Conservation (phyloP, 2,329 filamentous ascomycete genomes). For the Epichloe hybrida region DNA sequence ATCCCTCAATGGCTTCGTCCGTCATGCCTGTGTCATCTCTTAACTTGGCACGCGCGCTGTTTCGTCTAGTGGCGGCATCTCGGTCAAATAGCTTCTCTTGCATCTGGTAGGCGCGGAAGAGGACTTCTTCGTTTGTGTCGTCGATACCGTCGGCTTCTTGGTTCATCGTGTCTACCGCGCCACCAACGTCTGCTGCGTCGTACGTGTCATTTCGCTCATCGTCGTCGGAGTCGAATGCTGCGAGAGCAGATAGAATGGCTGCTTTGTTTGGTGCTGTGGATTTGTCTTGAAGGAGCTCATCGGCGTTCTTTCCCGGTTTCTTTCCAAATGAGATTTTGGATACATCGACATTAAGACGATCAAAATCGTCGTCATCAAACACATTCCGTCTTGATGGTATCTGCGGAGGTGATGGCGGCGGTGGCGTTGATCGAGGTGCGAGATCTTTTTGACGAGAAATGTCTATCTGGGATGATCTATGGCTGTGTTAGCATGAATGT, state of each 20-base stretch:
- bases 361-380: conserved; percentile 70
- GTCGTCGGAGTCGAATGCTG: conserved; percentile 82
- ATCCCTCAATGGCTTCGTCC: conserved; percentile 88
- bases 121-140: conserved; percentile 50
- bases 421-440: conserved; percentile 46
- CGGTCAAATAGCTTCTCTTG: conserved; percentile 55
- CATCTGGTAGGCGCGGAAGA: conserved; percentile 61
- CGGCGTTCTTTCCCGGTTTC: conserved; percentile 49
- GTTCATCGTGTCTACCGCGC: conserved; percentile 61
- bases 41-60: conserved; percentile 47
- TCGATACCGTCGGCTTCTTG: conserved; percentile 35
- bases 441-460: conserved; percentile 24
- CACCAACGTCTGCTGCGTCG: conserved; percentile 81
- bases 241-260: conserved; percentile 75
- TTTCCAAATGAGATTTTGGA: conserved; percentile 71
- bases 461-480: conserved; percentile 16
- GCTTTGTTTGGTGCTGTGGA: conserved; percentile 60
- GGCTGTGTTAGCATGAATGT: conserved; percentile 9
- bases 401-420: conserved; percentile 14
- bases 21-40: conserved; percentile 75
- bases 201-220: conserved; percentile 97
- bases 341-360: conserved; percentile 51
- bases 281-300: conserved; percentile 54
- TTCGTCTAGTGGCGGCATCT: conserved; percentile 55
- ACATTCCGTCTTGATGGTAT: conserved; percentile 53